Percentiles rank a stretch among this genome's conserved stretches.
Evolutionary conservation across 345 rosid genomes (phyloP).

Genomic region (Erysimum cheiranthoides): DNA sequence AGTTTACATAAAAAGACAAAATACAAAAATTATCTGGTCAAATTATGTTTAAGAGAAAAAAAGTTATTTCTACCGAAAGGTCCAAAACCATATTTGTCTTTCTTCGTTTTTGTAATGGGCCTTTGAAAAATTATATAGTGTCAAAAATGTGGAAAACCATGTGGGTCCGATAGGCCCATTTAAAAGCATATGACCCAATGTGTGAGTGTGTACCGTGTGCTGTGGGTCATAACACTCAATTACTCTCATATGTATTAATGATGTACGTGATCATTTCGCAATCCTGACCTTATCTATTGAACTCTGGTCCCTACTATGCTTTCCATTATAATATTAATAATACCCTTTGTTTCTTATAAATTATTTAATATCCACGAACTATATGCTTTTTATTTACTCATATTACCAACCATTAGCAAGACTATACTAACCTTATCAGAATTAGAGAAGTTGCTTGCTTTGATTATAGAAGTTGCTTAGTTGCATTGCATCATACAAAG

Average conservation of each 20-base stretch:
- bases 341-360: conserved; percentile 3
- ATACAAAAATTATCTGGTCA: too few species aligned
- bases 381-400: not conserved
- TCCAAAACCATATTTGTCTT: conserved; percentile 1
- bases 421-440: not conserved
- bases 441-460: not conserved
- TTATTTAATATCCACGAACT: not conserved
- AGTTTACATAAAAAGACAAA: too few species aligned
- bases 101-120: conserved; percentile 14
- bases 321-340: not conserved
- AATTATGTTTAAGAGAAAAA: too few species aligned
- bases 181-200: conserved; percentile 19
- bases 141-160: conserved; percentile 5
- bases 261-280: conserved; percentile 33
- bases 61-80: too few species aligned
- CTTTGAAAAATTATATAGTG: not conserved
- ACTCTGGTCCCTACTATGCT: conserved; percentile 38
- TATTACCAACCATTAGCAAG: conserved; percentile 22
- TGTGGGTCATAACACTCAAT: conserved; percentile 40
- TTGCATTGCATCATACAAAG: not conserved
- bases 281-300: conserved; percentile 35
- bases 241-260: conserved; percentile 16
- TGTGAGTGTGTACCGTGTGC: conserved; percentile 41
- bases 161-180: conserved; percentile 41
- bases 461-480: not conserved